These are phyloP conservation scores for Entonaema liquescens DNA, from an alignment of 495 filamentous ascomycete genomes.

Conservation along the genomic window DNA sequence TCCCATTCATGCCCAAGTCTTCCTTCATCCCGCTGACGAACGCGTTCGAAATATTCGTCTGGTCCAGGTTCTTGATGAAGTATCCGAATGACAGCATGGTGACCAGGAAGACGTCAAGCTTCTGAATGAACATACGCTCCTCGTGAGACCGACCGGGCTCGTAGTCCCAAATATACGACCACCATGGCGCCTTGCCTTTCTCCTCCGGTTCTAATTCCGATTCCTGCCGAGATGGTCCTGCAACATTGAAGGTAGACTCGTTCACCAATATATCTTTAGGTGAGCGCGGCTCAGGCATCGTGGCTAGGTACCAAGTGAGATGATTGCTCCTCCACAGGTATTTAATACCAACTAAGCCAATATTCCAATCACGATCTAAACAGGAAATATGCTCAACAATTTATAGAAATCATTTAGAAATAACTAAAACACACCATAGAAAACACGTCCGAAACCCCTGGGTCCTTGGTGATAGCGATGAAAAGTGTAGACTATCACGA, in stretches of 20 bases:
- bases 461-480: neutral
- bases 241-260: slow-evolving; percentile 19
- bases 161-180: slow-evolving; percentile 44
- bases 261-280: slow-evolving; percentile 27
- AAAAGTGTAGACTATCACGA: slow-evolving; percentile 6
- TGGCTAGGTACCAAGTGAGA: neutral
- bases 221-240: slow-evolving; percentile 7
- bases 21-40: slow-evolving; percentile 53
- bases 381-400: neutral
- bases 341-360: neutral
- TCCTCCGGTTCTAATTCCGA: neutral
- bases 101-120: slow-evolving; percentile 50
- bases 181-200: slow-evolving; percentile 35
- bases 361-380: neutral
- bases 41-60: slow-evolving; percentile 53
- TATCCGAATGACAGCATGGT: slow-evolving; percentile 51
- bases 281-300: slow-evolving; percentile 23
- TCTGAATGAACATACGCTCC: slow-evolving; percentile 41
- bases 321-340: neutral
- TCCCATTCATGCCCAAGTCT: slow-evolving; percentile 46
- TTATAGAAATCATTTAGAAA: slow-evolving; percentile 4
- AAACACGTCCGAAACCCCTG: neutral
- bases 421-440: neutral
- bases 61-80: slow-evolving; percentile 56
- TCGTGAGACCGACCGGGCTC: slow-evolving; percentile 34